Base-by-base conservation (phyloP, 2,329 filamentous ascomycete species). In the Alternaria arborescens region DNA sequence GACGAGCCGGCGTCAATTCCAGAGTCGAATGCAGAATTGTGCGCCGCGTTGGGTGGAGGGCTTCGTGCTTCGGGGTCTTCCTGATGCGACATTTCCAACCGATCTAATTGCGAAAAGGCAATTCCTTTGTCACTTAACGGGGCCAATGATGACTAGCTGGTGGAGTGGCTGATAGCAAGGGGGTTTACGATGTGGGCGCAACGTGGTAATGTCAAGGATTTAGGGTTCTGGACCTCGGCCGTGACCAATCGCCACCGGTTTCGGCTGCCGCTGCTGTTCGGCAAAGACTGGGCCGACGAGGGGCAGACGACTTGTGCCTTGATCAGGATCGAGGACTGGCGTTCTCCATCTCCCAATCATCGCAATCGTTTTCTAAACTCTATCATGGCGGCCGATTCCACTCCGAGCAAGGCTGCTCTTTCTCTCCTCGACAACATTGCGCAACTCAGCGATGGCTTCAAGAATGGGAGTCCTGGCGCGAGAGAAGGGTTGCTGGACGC, bases 361-460 rank as follows among this genome's bases (percentile, higher is more conserved):
- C 10, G 20, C 20, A 4, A 34, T 24, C 30, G 18, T 11, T 22
- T 11, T 12, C 28, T 20, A 56, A 16, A 36, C 47, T 8, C 28
- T 18, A 57, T 12, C 40, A 60, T 60, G 58, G 34, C 53, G 14
- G 40, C 55, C 42, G 34, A 52, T 40, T 20, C 18, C 10, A 56
- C 20, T 2, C 51, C 47, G 6, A 44, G 26, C 12, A 56, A 65
- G 24, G 56, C 53, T 8, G 58, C 66, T 8, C 63, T 73, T 6
- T 51, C 64, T 22, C 65, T 72, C 50, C 62, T 73, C 51, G 58
- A 61, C 50, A 68, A 55, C 40, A 69, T 73, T 44, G 58, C 62
- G 2, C 50, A 55, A 10, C 62, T 72, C 5, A 60, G 71, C 26
- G 42, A 66, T 34, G 69, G 40, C 14, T 61, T 72, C 46, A 67